Evolutionary conservation across 495 filamentous ascomycete genomes (phyloP).

Genomic region (Penicillium turbatum): DNA sequence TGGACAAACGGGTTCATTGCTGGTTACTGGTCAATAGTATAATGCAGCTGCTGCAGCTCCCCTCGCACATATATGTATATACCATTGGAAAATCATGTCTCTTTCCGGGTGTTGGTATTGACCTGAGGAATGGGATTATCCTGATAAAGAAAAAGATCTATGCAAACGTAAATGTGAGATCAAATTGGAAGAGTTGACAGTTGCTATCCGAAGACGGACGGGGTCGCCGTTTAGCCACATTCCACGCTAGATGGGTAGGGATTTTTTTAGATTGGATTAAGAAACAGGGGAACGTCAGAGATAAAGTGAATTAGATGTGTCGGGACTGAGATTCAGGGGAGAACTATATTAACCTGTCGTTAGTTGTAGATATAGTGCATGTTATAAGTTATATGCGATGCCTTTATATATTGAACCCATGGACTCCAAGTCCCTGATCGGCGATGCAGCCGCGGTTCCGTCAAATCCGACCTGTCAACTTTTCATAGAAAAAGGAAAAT

Average conservation of each 20-base stretch:
- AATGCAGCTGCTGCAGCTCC: conserved; percentile 10
- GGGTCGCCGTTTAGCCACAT: background rate
- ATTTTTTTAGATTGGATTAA: background rate
- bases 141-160: too few relatives aligned
- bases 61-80: conserved; percentile 1
- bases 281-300: background rate
- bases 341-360: too few relatives aligned
- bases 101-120: background rate
- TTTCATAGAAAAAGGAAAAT: background rate
- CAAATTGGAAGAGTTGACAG: background rate
- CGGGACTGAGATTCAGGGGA: too few relatives aligned
- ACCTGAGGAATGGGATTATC: too few relatives aligned
- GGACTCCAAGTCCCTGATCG: conserved; percentile 10
- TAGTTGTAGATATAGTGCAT: too few relatives aligned
- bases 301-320: background rate
- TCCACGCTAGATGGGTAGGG: background rate
- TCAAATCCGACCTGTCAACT: conserved; percentile 6
- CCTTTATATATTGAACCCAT: too few relatives aligned
- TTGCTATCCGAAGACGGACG: conserved; percentile 1
- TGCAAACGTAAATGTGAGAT: background rate
- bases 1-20: conserved; percentile 4
- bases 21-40: conserved; percentile 3
- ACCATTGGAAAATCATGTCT: background rate
- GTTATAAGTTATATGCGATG: too few relatives aligned
- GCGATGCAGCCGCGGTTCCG: conserved; percentile 7